Evolutionary conservation across 352 stramenopile species (phyloP).

Genomic region (Phytophthora idaei): DNA sequence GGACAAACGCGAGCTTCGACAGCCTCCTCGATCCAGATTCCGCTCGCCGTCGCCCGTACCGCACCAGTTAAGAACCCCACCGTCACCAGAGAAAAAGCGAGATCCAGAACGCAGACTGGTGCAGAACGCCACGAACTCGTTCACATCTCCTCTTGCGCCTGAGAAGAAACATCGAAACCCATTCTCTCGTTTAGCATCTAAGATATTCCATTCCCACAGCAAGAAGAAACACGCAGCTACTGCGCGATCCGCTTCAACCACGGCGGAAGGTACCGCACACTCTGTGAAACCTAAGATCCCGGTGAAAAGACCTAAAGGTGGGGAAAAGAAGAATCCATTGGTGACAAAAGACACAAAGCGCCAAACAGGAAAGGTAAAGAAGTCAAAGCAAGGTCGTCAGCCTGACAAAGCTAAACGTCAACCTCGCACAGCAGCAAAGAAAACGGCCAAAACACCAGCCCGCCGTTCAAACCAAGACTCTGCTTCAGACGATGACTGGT

Average conservation of each 20-base stretch:
- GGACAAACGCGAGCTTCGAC: slow-evolving; percentile 33
- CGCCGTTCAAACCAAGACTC: slow-evolving; percentile 10
- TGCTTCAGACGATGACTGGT: slow-evolving; percentile 9
- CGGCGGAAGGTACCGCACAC: background rate
- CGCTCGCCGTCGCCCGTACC: slow-evolving; percentile 28
- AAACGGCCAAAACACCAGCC: slow-evolving; percentile 3
- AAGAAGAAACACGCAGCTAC: slow-evolving; percentile 25
- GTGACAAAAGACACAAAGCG: slow-evolving; percentile 10
- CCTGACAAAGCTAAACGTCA: slow-evolving; percentile 8
- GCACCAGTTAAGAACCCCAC: slow-evolving; percentile 4
- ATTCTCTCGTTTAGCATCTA: slow-evolving; percentile 41
- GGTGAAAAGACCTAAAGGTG: slow-evolving; percentile 10
- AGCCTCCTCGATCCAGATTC: slow-evolving; percentile 11
- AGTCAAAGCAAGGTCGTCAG: slow-evolving; percentile 3
- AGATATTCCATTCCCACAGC: slow-evolving; percentile 34
- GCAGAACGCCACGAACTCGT: background rate
- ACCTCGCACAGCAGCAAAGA: slow-evolving; percentile 6
- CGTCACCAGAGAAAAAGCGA: slow-evolving; percentile 35
- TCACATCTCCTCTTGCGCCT: background rate
- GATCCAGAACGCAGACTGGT: slow-evolving; percentile 22
- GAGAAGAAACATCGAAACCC: slow-evolving; percentile 30
- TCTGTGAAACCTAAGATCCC: slow-evolving; percentile 2
- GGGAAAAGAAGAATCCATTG: slow-evolving; percentile 10
- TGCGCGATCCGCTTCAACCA: slow-evolving; percentile 5
- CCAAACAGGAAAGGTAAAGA: slow-evolving; percentile 6